These are phyloP conservation scores for Delitschia confertaspora DNA, from an alignment of 495 filamentous ascomycete species.

Conservation along the genomic window DNA sequence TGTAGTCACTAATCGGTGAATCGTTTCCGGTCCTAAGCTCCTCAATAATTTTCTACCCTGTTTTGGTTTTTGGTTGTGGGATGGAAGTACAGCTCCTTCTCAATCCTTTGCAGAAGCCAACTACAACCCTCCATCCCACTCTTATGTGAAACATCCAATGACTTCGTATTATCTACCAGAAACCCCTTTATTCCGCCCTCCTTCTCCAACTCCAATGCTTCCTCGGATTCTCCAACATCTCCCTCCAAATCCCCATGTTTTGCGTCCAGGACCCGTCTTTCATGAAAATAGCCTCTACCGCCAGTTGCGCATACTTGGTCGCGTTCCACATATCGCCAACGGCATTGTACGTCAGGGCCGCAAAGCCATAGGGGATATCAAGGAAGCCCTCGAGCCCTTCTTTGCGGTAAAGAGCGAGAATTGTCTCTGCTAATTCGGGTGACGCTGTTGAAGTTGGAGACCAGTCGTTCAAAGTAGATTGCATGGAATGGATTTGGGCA, in stretches of 20 bases:
- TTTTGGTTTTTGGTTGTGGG: too few species aligned
- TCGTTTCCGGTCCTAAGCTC: too few species aligned
- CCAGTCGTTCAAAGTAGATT: slow-evolving; percentile 21
- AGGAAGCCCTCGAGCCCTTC: slow-evolving; percentile 30
- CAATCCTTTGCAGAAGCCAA: too few species aligned
- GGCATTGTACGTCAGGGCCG: slow-evolving; percentile 27
- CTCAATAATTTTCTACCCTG: too few species aligned
- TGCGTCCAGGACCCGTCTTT: slow-evolving; percentile 31
- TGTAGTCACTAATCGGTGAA: too few species aligned
- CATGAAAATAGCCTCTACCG: slow-evolving; percentile 24
- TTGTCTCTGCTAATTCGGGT: slow-evolving; percentile 22
- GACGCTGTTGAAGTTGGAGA: neutral
- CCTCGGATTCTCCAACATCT: slow-evolving; percentile 12
- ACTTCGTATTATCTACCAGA: neutral
- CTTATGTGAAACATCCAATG: neutral
- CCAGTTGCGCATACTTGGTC: slow-evolving; percentile 22
- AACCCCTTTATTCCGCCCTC: neutral
- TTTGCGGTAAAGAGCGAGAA: slow-evolving; percentile 27
- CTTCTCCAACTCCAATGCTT: slow-evolving; percentile 20
- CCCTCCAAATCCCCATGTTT: slow-evolving; percentile 18
- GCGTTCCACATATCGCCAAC: slow-evolving; percentile 24
- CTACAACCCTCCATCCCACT: too few species aligned
- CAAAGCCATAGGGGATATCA: slow-evolving; percentile 26
- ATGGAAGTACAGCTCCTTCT: too few species aligned
- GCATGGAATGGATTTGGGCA: slow-evolving; percentile 1